Evolutionary conservation across 306 rosid genomes (phyloP).

Genomic region (Begonia peltatifolia): DNA sequence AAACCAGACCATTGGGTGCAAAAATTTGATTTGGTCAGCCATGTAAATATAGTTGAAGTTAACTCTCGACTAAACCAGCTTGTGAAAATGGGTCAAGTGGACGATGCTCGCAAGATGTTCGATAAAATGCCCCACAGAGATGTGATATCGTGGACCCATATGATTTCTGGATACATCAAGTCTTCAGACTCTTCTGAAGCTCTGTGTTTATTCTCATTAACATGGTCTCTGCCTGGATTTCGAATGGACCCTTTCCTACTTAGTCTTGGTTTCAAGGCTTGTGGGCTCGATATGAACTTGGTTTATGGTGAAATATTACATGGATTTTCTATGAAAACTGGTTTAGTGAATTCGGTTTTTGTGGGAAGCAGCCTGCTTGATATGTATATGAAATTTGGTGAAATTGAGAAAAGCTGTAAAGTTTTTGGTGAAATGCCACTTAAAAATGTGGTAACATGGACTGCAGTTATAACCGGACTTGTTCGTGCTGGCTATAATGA

Average conservation of each 20-base stretch:
- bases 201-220: constrained; percentile 28
- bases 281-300: constrained; percentile 28
- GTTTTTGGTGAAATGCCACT: constrained; percentile 18
- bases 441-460: constrained; percentile 50
- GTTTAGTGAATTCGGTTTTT: constrained; percentile 47
- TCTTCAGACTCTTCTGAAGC: constrained; percentile 32
- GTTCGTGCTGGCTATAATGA: constrained; percentile 38
- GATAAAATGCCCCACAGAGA: constrained; percentile 14
- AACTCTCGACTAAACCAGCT: constrained; percentile 45
- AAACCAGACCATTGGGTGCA: neutral
- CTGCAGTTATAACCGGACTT: constrained; percentile 26
- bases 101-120: constrained; percentile 37
- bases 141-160: constrained; percentile 41
- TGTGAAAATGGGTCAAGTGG: constrained; percentile 25
- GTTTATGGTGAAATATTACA: constrained; percentile 40
- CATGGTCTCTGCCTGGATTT: constrained; percentile 33
- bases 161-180: constrained; percentile 35
- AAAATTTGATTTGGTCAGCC: neutral
- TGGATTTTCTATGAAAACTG: constrained; percentile 43
- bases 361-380: constrained; percentile 55
- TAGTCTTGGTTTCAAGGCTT: constrained; percentile 55
- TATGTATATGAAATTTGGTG: constrained; percentile 60
- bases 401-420: constrained; percentile 31
- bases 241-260: constrained; percentile 38
- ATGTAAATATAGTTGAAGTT: neutral